Evolutionary conservation across 2,329 filamentous ascomycete genomes (phyloP).

Genomic region (Fusarium mundagurra): DNA sequence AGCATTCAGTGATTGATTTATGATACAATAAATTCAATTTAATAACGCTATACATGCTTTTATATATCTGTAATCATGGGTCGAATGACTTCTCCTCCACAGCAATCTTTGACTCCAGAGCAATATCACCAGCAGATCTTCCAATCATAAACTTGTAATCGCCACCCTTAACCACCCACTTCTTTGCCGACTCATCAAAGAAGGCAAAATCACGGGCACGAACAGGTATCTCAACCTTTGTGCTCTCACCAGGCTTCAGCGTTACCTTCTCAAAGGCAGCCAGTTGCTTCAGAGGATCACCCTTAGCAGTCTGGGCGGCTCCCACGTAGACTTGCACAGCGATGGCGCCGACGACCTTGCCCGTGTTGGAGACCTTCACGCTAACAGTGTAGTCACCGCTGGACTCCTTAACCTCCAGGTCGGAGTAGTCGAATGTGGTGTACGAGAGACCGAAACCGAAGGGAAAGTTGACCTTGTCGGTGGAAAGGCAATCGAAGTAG

Average conservation of each 20-base stretch:
- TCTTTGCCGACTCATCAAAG: conserved; percentile 40
- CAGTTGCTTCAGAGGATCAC: conserved; percentile 65
- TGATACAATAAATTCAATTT: background rate
- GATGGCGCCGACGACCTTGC: conserved; percentile 58
- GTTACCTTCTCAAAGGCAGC: conserved; percentile 72
- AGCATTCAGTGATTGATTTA: background rate
- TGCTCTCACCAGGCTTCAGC: conserved; percentile 41
- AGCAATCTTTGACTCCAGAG: conserved; percentile 31
- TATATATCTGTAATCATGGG: conserved; percentile 1
- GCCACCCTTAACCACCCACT: conserved; percentile 43
- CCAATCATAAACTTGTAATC: conserved; percentile 44
- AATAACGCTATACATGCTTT: conserved; percentile 11
- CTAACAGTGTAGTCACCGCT: conserved; percentile 55
- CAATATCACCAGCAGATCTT: conserved; percentile 41
- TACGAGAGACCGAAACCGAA: conserved; percentile 66
- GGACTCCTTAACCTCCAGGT: conserved; percentile 55
- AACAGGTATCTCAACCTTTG: conserved; percentile 36
- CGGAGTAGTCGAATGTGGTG: conserved; percentile 66
- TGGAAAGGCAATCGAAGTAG: conserved; percentile 69
- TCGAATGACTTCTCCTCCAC: conserved; percentile 35
- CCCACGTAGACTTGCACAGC: conserved; percentile 67
- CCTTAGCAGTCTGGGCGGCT: conserved; percentile 22
- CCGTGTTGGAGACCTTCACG: conserved; percentile 67
- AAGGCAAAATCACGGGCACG: conserved; percentile 42
- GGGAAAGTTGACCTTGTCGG: conserved; percentile 68